Evolutionary conservation across 139 green algal species (phyloP).

Genomic region (Chlorella sp.): DNA sequence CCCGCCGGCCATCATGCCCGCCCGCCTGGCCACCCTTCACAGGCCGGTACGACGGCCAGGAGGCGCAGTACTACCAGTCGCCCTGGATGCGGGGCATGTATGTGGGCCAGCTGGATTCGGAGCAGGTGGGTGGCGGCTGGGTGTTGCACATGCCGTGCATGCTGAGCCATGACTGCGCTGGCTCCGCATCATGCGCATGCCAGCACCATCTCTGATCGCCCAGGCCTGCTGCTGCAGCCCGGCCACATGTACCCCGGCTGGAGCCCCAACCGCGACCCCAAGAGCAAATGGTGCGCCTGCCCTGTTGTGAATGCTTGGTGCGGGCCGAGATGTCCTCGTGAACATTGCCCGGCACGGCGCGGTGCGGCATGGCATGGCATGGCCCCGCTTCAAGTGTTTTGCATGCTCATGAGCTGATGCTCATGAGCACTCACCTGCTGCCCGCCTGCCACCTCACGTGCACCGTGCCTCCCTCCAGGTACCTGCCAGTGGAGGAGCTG

Average conservation of each 20-base stretch:
- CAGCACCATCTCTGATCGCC: not conserved
- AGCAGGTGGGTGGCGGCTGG: not conserved
- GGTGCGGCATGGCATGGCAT: not conserved
- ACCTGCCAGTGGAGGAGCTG: slow-evolving; percentile 26
- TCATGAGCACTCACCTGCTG: too few species aligned
- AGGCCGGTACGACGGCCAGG: slow-evolving; percentile 17
- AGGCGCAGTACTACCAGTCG: not conserved
- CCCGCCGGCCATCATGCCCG: not conserved
- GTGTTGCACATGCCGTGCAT: not conserved
- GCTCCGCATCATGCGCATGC: not conserved
- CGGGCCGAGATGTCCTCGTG: too few species aligned
- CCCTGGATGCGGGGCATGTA: slow-evolving; percentile 37
- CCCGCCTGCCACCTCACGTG: too few species aligned
- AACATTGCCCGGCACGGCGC: not conserved
- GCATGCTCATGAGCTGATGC: too few species aligned
- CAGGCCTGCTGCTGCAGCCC: not conserved
- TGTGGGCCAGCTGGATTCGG: not conserved
- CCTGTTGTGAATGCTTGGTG: not conserved
- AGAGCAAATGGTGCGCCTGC: slow-evolving; percentile 31
- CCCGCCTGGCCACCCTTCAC: not conserved
- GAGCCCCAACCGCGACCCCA: slow-evolving; percentile 21
- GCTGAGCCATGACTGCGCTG: too few species aligned
- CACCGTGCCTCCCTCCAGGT: not conserved
- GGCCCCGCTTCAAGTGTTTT: too few species aligned
- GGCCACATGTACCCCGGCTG: slow-evolving; percentile 33